Conservation (phyloP, 2,329 filamentous ascomycete genomes). For the Neospermospora avenae region DNA sequence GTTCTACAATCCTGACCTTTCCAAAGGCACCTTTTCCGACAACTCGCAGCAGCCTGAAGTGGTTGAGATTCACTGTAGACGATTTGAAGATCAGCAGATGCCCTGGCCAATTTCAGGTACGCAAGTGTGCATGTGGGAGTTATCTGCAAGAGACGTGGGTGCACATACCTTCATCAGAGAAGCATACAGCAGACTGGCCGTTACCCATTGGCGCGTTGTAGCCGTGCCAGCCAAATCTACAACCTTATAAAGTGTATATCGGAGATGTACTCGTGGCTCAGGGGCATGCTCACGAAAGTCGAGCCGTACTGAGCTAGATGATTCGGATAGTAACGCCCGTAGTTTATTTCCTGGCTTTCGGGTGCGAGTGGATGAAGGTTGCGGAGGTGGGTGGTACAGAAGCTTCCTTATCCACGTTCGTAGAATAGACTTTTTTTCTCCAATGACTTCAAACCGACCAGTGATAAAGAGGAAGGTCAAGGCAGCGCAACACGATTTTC, state of each 20-base stretch:
- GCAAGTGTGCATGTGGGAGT: neutral
- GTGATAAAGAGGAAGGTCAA: neutral
- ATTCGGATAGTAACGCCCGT: neutral
- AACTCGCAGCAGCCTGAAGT: constrained; percentile 91
- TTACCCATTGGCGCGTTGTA: constrained; percentile 69
- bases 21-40: constrained; percentile 98
- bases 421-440: neutral
- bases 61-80: constrained; percentile 82
- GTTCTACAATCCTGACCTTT: constrained; percentile 97
- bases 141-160: neutral
- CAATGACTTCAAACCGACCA: neutral
- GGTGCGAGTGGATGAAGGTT: neutral
- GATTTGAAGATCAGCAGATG: constrained; percentile 23
- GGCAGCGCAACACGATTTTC: neutral
- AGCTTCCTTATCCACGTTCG: neutral
- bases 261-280: constrained; percentile 16
- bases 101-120: neutral
- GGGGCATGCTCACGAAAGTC: constrained; percentile 23
- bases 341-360: neutral
- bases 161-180: constrained; percentile 83
- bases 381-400: neutral
- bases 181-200: constrained; percentile 84
- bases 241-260: constrained; percentile 10
- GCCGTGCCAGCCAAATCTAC: constrained; percentile 6
- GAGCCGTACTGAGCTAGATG: neutral